These are phyloP conservation scores for Claviceps sp. DNA, from an alignment of 2,329 filamentous ascomycete genomes.

Conservation along the genomic window DNA sequence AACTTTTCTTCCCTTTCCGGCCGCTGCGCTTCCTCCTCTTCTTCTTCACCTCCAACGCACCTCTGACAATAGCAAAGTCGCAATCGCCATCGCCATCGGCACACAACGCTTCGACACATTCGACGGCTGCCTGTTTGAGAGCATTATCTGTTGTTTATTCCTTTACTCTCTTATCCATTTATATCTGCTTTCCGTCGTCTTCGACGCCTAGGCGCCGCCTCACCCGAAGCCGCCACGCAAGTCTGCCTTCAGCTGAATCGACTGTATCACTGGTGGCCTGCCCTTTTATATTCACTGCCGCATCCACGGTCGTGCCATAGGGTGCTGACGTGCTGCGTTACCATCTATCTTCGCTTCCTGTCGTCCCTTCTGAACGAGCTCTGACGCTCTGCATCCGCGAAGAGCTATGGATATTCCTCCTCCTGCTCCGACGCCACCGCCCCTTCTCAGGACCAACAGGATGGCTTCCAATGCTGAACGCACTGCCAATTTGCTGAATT, in stretches of 20 bases:
- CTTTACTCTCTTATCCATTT: background rate
- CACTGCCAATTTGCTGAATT: slow-evolving; percentile 42
- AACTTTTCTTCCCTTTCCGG: background rate
- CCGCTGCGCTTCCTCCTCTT: background rate
- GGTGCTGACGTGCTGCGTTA: slow-evolving; percentile 1
- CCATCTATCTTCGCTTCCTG: background rate
- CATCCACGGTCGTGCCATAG: background rate
- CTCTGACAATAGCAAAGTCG: background rate
- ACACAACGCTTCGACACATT: background rate
- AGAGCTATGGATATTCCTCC: slow-evolving; percentile 32
- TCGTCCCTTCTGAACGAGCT: background rate
- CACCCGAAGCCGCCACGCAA: background rate
- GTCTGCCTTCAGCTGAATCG: background rate
- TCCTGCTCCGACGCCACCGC: slow-evolving; percentile 38
- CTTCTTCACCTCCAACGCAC: background rate
- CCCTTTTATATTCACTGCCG: background rate
- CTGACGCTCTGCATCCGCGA: slow-evolving; percentile 1
- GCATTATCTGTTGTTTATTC: background rate
- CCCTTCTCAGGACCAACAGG: slow-evolving; percentile 26
- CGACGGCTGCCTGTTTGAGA: background rate
- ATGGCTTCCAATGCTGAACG: slow-evolving; percentile 30
- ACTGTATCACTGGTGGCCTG: background rate
- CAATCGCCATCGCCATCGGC: too few species aligned
- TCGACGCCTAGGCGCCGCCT: too few species aligned
- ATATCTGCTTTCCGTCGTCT: background rate